Conservation (phyloP, 208 protist species). For the Leishmania braziliensis region DNA sequence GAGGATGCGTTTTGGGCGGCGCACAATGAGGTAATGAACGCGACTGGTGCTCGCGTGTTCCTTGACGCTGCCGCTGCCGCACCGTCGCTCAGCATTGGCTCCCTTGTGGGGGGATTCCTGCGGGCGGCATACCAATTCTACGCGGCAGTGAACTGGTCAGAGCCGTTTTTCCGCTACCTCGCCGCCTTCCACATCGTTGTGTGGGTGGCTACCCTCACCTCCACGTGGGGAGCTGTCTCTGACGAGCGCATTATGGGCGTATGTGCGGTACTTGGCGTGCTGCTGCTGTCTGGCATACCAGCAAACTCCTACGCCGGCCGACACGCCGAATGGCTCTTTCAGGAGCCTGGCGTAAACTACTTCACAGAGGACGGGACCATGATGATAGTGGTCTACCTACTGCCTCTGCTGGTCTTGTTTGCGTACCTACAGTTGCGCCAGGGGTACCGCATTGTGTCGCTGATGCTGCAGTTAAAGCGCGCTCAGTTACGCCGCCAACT, state of each 20-base stretch:
- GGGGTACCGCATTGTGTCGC: slow-evolving; percentile 30
- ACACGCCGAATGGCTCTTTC: slow-evolving; percentile 40
- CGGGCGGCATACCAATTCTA: slow-evolving; percentile 39
- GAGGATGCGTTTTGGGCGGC: slow-evolving; percentile 31
- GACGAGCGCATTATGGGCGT: slow-evolving; percentile 45
- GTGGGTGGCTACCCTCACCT: slow-evolving; percentile 24
- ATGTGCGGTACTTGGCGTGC: slow-evolving; percentile 7
- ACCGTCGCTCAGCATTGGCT: not conserved
- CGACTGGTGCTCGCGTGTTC: slow-evolving; percentile 13
- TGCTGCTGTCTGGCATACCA: slow-evolving; percentile 35
- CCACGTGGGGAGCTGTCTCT: slow-evolving; percentile 35
- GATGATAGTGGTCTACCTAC: slow-evolving; percentile 54
- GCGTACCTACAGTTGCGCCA: slow-evolving; percentile 42
- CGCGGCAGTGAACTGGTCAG: slow-evolving; percentile 64
- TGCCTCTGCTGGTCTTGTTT: slow-evolving; percentile 56
- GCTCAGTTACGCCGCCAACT: slow-evolving; percentile 18
- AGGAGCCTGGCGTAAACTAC: slow-evolving; percentile 60
- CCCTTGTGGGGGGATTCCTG: not conserved
- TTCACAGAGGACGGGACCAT: slow-evolving; percentile 76
- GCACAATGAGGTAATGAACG: slow-evolving; percentile 36
- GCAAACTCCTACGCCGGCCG: slow-evolving; percentile 17
- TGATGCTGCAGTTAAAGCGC: slow-evolving; percentile 36
- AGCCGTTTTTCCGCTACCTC: slow-evolving; percentile 78
- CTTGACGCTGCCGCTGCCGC: not conserved
- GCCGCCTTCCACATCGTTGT: slow-evolving; percentile 52